Evolutionary conservation across 192 early-diverging fungal genomes (phyloP).

Genomic region (Lunasporangiospora selenospora): DNA sequence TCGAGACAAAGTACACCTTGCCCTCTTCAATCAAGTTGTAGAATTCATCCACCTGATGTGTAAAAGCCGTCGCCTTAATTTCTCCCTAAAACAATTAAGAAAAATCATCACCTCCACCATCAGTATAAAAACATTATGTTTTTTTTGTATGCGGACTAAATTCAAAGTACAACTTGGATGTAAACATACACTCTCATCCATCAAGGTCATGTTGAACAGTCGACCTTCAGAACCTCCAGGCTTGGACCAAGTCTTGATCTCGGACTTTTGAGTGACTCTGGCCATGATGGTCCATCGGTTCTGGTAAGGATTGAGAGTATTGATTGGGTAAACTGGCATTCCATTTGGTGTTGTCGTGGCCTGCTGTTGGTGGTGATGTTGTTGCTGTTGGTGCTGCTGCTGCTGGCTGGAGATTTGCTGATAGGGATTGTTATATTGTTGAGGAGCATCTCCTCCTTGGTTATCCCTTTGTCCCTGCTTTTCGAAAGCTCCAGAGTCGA

Average conservation of each 20-base stretch:
- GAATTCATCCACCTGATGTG: constrained; percentile 80
- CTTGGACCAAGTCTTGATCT: constrained; percentile 85
- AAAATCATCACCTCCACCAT: no score
- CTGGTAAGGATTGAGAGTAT: constrained; percentile 47
- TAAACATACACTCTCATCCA: constrained; percentile 82
- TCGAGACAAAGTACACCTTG: constrained; percentile 84
- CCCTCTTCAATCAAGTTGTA: constrained; percentile 82
- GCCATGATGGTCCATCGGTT: constrained; percentile 92
- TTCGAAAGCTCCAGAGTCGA: no score
- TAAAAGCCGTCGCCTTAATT: constrained; percentile 95
- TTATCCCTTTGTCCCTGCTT: no score
- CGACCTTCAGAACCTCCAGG: constrained; percentile 71
- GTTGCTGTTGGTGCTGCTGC: constrained; percentile 16
- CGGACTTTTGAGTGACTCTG: constrained; percentile 84
- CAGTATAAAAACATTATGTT: no score
- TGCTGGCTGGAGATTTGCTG: constrained; percentile 14
- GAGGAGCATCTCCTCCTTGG: no score
- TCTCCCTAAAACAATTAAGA: constrained; percentile 73
- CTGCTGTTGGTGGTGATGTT: constrained; percentile 15
- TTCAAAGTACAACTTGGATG: background rate
- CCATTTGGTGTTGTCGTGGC: constrained; percentile 14
- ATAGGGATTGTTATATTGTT: constrained; percentile 36
- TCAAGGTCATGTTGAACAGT: constrained; percentile 88
- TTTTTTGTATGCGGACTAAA: no score
- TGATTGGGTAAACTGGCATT: constrained; percentile 23